Evolutionary conservation across 306 rosid species (phyloP).

Genomic region (Fragaria vesca): DNA sequence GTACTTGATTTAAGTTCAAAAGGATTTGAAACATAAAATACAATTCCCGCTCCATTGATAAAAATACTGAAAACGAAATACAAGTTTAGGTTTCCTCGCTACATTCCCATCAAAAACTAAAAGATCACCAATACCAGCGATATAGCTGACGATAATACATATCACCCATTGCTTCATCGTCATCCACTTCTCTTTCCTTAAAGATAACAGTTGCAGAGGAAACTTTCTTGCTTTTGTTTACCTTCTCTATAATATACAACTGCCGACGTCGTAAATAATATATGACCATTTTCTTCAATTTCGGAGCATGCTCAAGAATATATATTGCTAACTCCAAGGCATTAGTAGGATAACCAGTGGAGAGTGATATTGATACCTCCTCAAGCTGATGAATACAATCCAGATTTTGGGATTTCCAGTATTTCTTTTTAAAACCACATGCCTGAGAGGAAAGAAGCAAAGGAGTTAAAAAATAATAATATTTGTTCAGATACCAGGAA

Average conservation of each 20-base stretch:
- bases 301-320: neutral
- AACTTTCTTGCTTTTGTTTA: neutral
- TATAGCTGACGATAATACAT: neutral
- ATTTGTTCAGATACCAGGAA: neutral
- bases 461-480: neutral
- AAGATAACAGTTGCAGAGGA: neutral
- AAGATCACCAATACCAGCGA: neutral
- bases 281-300: slow-evolving; percentile 15
- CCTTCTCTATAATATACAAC: neutral
- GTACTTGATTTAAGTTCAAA: neutral
- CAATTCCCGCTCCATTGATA: neutral
- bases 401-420: slow-evolving; percentile 3
- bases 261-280: neutral
- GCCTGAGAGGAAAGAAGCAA: neutral
- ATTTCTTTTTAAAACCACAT: neutral
- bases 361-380: neutral
- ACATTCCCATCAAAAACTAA: neutral
- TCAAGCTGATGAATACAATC: neutral
- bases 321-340: neutral
- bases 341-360: neutral
- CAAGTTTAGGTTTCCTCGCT: neutral
- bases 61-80: neutral
- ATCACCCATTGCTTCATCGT: neutral
- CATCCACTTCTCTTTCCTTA: neutral
- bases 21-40: neutral